Percentiles rank a stretch among this genome's conserved stretches.
Evolutionary conservation across 768 basidiomycete genomes (phyloP).

Genomic region (Tremella yokohamensis): DNA sequence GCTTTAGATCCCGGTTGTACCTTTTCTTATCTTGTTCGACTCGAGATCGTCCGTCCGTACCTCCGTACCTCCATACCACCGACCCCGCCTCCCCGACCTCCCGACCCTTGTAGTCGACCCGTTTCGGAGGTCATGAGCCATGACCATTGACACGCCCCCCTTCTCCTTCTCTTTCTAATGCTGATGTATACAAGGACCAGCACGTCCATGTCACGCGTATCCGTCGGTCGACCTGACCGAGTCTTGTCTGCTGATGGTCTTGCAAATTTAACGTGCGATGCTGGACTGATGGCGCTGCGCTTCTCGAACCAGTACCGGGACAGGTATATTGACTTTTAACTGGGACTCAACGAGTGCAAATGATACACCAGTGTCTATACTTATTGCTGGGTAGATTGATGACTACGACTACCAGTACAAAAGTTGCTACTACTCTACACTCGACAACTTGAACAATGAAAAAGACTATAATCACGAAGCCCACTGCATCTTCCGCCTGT

Average conservation of each 20-base stretch:
- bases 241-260: too few relatives aligned
- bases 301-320: too few relatives aligned
- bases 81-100: slow-evolving; percentile 2
- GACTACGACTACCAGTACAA: too few relatives aligned
- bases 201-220: neutral
- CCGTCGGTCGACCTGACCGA: too few relatives aligned
- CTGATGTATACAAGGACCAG: slow-evolving; percentile 5
- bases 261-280: too few relatives aligned
- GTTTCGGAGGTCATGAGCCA: slow-evolving; percentile 1
- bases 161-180: neutral
- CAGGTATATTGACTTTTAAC: too few relatives aligned
- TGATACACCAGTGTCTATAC: too few relatives aligned
- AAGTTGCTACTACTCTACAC: too few relatives aligned
- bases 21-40: slow-evolving; percentile 10
- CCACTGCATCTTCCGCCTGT: slow-evolving; percentile 38
- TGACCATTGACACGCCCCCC: neutral
- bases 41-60: neutral
- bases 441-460: too few relatives aligned
- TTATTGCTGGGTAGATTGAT: too few relatives aligned
- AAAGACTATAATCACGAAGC: slow-evolving; percentile 11
- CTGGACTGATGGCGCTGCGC: too few relatives aligned
- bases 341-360: too few relatives aligned
- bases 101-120: neutral
- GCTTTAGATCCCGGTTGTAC: slow-evolving; percentile 34
- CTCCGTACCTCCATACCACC: neutral